These are phyloP conservation scores for Ilex asprella DNA, from an alignment of 257 asterid genomes.

Conservation along the genomic window DNA sequence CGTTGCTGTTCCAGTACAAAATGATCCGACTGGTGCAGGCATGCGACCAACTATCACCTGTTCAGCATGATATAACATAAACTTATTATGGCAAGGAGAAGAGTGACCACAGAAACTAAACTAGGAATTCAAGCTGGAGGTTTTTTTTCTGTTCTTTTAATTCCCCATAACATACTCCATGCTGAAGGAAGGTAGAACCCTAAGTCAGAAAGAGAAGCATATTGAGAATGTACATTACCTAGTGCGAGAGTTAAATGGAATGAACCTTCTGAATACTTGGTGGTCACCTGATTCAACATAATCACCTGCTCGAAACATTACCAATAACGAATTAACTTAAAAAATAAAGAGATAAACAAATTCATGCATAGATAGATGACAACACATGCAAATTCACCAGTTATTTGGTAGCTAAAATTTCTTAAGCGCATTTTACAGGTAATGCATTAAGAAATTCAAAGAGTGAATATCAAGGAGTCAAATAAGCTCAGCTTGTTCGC, in stretches of 20 bases:
- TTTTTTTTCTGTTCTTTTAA: neutral
- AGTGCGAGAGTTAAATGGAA: slow-evolving; percentile 88
- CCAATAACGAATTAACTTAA: too few relatives aligned
- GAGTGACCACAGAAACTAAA: neutral
- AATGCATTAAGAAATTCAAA: too few relatives aligned
- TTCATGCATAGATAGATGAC: too few relatives aligned
- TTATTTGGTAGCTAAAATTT: too few relatives aligned
- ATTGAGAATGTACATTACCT: slow-evolving; percentile 38
- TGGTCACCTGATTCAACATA: slow-evolving; percentile 83
- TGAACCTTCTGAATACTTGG: slow-evolving; percentile 72
- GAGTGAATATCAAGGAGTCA: too few relatives aligned
- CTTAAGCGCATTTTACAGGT: too few relatives aligned
- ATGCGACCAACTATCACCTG: slow-evolving; percentile 99
- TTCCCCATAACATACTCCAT: neutral
- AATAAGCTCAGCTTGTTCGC: too few relatives aligned
- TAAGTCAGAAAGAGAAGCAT: neutral
- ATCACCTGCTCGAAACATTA: slow-evolving; percentile 45
- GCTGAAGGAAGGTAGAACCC: neutral
- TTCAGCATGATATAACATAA: slow-evolving; percentile 8
- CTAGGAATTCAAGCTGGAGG: neutral
- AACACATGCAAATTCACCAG: too few relatives aligned
- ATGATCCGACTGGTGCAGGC: slow-evolving; percentile 90
- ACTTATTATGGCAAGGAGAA: neutral
- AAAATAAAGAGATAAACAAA: too few relatives aligned
- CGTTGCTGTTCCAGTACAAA: slow-evolving; percentile 79